Base-by-base conservation (phyloP, 2,329 filamentous ascomycete species). In the Aspergillus spinulosporus region DNA sequence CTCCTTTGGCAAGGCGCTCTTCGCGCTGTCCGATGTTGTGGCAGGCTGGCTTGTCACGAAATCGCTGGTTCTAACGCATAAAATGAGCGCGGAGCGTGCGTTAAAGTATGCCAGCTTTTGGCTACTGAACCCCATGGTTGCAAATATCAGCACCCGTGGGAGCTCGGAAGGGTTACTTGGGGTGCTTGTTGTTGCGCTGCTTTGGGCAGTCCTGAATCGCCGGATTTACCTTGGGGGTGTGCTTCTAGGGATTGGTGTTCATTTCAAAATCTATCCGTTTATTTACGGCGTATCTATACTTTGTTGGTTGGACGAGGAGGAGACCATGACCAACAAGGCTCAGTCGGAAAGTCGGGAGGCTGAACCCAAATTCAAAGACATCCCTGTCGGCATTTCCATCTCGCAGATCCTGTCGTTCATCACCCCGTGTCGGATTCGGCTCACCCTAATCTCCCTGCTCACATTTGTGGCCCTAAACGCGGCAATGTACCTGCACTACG, bases 231-330 rank as follows among this genome's bases (percentile, higher is more conserved):
- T 95, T 6, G 88, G 92, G 0, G 93, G 90, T 0, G 62, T 86
- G 2, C 72, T 97, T 31, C 79, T 99, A 2, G 94, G 94, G 0
- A 75, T 96, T 29, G 85, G 85, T 1, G 92, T 97, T 29, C 94
- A 99, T 75, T 95, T 99, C 77, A 99, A 99, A 80, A 97, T 99
- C 59, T 99, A 99, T 68, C 94, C 94, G 0, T 96, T 97, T 73
- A 90, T 99, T 58, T 99, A 99, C 73, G 93, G 90, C 1, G 84
- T 87, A 2, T 76, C 74, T 8, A 72, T 77, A 42, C 51, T 79
- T 9, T 78, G 76, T 76, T 75, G 72, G 66, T 59, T 79, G 52
- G 64, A 72, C 49, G 15, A 54, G 5, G 6, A 42, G 5, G 39
- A 42, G n/a, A 42, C 39, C n/a, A 21, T 5, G 15, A 42, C 39